Percentiles rank a stretch among this genome's conserved stretches.
These are phyloP conservation scores for Prunus mongolica DNA, from an alignment of 306 rosid species.

Conservation along the genomic window DNA sequence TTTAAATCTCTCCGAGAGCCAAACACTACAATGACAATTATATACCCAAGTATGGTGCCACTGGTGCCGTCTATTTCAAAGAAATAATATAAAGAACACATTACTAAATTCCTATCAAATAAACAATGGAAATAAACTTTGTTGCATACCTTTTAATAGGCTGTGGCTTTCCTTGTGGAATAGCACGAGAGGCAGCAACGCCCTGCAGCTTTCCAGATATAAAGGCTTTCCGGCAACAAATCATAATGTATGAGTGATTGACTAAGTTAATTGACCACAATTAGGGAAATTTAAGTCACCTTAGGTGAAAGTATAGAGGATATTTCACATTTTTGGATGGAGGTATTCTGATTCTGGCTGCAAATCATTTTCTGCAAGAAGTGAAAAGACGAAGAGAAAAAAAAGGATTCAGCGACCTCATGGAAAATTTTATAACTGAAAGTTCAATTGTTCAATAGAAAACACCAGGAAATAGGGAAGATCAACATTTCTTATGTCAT, in stretches of 20 bases:
- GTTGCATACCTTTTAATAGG: constrained; percentile 42
- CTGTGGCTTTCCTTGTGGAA: constrained; percentile 36
- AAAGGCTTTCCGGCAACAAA: not conserved
- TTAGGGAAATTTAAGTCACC: constrained; percentile 40
- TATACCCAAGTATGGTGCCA: not conserved
- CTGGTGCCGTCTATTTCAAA: not conserved
- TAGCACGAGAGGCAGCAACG: constrained; percentile 17
- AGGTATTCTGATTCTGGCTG: constrained; percentile 36
- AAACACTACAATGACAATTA: not conserved
- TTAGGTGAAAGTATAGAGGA: constrained; percentile 37
- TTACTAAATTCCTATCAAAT: not conserved
- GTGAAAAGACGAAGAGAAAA: not conserved
- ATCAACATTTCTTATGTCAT: constrained; percentile 9
- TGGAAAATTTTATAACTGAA: not conserved
- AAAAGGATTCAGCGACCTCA: constrained; percentile 23
- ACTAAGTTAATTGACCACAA: constrained; percentile 1
- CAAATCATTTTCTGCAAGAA: constrained; percentile 50
- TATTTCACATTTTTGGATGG: constrained; percentile 34
- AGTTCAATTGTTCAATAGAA: not conserved
- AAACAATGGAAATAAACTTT: constrained; percentile 4
- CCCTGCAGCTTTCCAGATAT: constrained; percentile 49
- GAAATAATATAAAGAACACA: not conserved
- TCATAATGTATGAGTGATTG: constrained; percentile 16
- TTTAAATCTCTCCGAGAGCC: constrained; percentile 5
- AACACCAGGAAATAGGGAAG: not conserved